Evolutionary conservation across 768 basidiomycete species (phyloP).

Genomic region (Polyporus arcularius): DNA sequence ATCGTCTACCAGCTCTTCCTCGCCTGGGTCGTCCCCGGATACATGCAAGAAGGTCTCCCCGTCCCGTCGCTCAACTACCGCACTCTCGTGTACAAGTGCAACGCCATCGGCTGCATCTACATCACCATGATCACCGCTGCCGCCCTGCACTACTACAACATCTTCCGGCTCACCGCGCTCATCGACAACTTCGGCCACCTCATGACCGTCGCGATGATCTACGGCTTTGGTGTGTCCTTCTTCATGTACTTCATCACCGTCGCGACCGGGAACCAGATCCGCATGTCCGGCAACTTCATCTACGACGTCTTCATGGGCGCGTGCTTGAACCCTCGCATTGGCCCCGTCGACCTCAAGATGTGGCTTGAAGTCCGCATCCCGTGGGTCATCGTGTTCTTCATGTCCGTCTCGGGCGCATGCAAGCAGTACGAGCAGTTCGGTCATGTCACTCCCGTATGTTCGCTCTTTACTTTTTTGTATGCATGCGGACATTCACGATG

Average conservation of each 20-base stretch:
- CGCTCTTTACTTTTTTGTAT: not conserved
- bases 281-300: constrained; percentile 93
- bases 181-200: constrained; percentile 96
- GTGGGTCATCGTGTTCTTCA: constrained; percentile 94
- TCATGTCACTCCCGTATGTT: constrained; percentile 85
- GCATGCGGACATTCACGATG: not conserved
- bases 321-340: constrained; percentile 89
- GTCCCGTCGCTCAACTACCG: constrained; percentile 94
- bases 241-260: constrained; percentile 81
- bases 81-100: constrained; percentile 95
- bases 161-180: constrained; percentile 91
- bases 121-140: constrained; percentile 75
- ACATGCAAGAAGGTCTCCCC: constrained; percentile 91
- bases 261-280: constrained; percentile 74
- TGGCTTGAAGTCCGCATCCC: constrained; percentile 97
- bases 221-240: constrained; percentile 80
- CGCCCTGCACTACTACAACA: constrained; percentile 71
- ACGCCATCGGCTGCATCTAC: constrained; percentile 85
- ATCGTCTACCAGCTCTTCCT: constrained; percentile 88
- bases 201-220: constrained; percentile 95
- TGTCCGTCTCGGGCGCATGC: constrained; percentile 88
- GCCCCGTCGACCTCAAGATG: constrained; percentile 94
- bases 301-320: constrained; percentile 99
- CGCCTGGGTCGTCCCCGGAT: constrained; percentile 89
- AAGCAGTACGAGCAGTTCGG: constrained; percentile 95